Base-by-base conservation (phyloP, 106 monocot species). In the Acanthochlamys bracteata region DNA sequence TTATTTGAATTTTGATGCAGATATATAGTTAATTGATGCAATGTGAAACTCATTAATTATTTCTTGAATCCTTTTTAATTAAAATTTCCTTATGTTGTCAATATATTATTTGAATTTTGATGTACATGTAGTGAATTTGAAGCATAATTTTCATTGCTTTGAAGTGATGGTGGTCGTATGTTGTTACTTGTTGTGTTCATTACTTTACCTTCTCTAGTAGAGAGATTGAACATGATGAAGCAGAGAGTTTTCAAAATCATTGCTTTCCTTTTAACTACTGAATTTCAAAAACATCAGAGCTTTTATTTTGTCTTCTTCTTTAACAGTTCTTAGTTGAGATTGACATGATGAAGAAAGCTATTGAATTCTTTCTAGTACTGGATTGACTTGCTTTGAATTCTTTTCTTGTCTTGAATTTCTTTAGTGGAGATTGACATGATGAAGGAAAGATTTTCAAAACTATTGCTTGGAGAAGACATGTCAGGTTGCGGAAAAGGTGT, bases 401-500 rank as follows among this genome's bases (percentile, higher is more conserved):
- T 4, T 17, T 2, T 2, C 2, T 49, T 49, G 49, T 9, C 10
- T 49, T 17, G 15, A 49, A 14, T 49, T 49, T 17, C 49, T 17
- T 49, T 49, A 49, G 49, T 49, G 12, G 94, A 95, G 21, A 67
- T 84, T 25, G 94, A 90, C 47, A 82, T 95, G 90, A 95, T 95
- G 94, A 95, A 84, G 75, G 90, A 95, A 75, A 86, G 90, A 57
- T 96, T 90, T 70, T 74, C 95, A 16, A 96, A 96, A 53, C 62
- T 96, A 71, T 61, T 96, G 66, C 86, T 96, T 43, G 95, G 95
- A 61, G 95, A 95, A 76, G 95, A 95, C 67, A 95, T 90, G 95
- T 90, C 90, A 19, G 90, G 90, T 15, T 79, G 79, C 57, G 95
- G 90, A 49, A 88, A 96, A 67, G 87, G 95, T n/a, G 95, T 88